Percentiles rank a stretch among this genome's conserved stretches.
These are phyloP conservation scores for Plectosphaerella sp. DNA, from an alignment of 2,329 filamentous ascomycete genomes.

Conservation along the genomic window DNA sequence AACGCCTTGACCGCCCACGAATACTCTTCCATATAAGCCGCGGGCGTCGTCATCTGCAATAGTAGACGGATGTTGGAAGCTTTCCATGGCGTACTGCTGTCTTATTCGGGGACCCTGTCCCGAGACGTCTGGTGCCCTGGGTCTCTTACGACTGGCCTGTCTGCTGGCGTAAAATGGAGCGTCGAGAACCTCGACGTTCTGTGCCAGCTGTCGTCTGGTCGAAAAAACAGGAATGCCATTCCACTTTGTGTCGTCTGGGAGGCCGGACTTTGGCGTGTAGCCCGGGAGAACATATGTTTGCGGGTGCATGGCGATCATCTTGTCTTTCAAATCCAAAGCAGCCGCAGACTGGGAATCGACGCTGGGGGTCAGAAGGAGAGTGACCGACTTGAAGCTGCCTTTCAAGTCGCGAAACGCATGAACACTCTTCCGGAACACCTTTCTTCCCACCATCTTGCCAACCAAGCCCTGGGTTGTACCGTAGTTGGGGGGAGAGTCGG, in stretches of 20 bases:
- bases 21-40: neutral
- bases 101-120: slow-evolving; percentile 5
- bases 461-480: slow-evolving; percentile 33
- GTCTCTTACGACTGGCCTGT: slow-evolving; percentile 8
- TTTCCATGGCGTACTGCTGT: neutral
- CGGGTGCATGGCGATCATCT: slow-evolving; percentile 38
- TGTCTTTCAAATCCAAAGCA: slow-evolving; percentile 37
- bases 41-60: too few species aligned
- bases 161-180: slow-evolving; percentile 42
- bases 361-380: slow-evolving; percentile 36
- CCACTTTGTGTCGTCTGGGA: slow-evolving; percentile 15
- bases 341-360: slow-evolving; percentile 37
- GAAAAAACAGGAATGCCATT: slow-evolving; percentile 12
- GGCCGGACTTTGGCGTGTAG: slow-evolving; percentile 20
- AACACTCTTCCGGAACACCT: slow-evolving; percentile 32
- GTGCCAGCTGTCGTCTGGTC: slow-evolving; percentile 22
- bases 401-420: slow-evolving; percentile 36
- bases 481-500: slow-evolving; percentile 33
- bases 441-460: slow-evolving; percentile 30
- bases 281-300: slow-evolving; percentile 33
- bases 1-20: neutral
- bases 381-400: slow-evolving; percentile 38
- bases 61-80: too few species aligned
- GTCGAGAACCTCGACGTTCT: slow-evolving; percentile 42
- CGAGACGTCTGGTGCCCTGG: slow-evolving; percentile 1